Conservation (phyloP, 176 grass and related monocot genomes). For the Elymus sibiricus region DNA sequence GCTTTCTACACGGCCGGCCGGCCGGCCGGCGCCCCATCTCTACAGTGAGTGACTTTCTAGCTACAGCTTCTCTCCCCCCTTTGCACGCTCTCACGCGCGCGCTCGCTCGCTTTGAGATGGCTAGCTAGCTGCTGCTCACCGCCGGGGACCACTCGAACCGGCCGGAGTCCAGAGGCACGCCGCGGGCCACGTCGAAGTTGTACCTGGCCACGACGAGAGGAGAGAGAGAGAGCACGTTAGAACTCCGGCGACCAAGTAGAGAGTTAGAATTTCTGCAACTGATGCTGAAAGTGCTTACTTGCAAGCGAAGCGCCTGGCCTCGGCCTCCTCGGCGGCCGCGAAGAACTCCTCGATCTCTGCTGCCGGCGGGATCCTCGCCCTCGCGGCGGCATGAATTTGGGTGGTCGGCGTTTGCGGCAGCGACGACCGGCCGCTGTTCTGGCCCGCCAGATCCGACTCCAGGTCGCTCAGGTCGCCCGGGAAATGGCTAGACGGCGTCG, state of each 20-base stretch:
- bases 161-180: conserved; percentile 58
- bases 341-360: conserved; percentile 78
- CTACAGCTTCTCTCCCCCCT: conserved; percentile 19
- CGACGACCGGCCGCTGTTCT: conserved; percentile 9
- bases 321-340: conserved; percentile 51
- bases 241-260: neutral
- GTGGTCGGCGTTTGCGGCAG: neutral
- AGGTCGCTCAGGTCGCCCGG: conserved; percentile 51
- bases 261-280: neutral
- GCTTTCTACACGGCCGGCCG: conserved; percentile 21
- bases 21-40: neutral
- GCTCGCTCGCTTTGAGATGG: neutral
- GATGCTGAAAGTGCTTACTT: conserved; percentile 44
- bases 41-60: conserved; percentile 5
- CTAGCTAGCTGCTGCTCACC: conserved; percentile 36
- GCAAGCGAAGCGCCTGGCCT: conserved; percentile 60
- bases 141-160: conserved; percentile 67
- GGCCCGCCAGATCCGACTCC: conserved; percentile 44
- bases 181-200: conserved; percentile 75
- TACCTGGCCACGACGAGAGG: conserved; percentile 40
- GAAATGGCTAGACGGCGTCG: conserved; percentile 46
- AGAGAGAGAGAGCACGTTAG: conserved; percentile 1
- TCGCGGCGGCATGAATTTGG: neutral
- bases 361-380: conserved; percentile 32
- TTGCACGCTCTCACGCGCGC: conserved; percentile 6